A percentile compares a stretch with the other conserved stretches of the same genome.
Conservation (phyloP, 495 filamentous ascomycete genomes). For the Hypoxylon subgilvum region DNA sequence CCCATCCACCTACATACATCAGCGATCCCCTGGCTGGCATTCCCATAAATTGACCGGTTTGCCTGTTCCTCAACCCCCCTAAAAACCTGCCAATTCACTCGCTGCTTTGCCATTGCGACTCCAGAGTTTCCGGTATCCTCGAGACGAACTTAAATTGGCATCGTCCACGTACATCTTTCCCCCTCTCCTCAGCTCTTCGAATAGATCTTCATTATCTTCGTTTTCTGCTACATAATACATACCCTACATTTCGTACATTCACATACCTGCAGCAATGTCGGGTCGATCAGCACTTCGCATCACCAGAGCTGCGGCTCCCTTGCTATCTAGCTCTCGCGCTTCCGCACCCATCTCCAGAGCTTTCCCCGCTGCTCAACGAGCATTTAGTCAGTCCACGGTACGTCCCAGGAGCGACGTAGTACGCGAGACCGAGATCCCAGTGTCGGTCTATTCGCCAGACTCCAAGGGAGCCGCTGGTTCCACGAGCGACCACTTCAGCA, state of each 20-base stretch:
- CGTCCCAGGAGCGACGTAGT: constrained; percentile 49
- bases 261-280: constrained; percentile 46
- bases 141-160: neutral
- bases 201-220: too few relatives aligned
- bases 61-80: constrained; percentile 4
- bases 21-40: constrained; percentile 7
- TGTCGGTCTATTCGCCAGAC: constrained; percentile 55
- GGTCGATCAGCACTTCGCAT: constrained; percentile 45
- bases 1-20: neutral
- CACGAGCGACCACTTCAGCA: constrained; percentile 70
- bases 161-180: neutral
- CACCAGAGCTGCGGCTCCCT: constrained; percentile 43
- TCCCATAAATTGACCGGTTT: constrained; percentile 32
- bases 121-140: constrained; percentile 6
- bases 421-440: constrained; percentile 57
- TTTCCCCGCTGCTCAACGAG: constrained; percentile 46
- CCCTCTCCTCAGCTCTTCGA: neutral
- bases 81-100: constrained; percentile 10
- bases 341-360: constrained; percentile 41
- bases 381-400: constrained; percentile 41
- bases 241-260: constrained; percentile 4
- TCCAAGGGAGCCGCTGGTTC: constrained; percentile 52
- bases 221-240: neutral
- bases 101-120: constrained; percentile 8
- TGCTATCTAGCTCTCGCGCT: constrained; percentile 37